A percentile compares a stretch with the other conserved stretches of the same genome.
Conservation (phyloP, 306 rosid genomes). For the Lathyrus sativus region DNA sequence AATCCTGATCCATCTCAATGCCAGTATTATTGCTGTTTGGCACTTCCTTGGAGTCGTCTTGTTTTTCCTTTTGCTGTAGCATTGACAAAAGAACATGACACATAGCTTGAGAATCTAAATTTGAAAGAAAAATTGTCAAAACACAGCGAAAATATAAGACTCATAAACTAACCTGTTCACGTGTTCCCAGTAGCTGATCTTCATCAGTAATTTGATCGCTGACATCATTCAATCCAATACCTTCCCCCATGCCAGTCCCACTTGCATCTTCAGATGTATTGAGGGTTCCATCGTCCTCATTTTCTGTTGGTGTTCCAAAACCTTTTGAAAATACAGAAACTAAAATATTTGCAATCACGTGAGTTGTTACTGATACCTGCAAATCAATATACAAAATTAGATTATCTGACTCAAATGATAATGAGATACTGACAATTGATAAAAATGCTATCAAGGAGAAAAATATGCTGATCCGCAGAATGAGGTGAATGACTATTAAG, state of each 20-base stretch:
- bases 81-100: constrained; percentile 22
- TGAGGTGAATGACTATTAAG: constrained; percentile 15
- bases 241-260: constrained; percentile 26
- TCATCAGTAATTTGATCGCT: constrained; percentile 74
- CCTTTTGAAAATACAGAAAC: constrained; percentile 69
- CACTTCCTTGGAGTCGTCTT: constrained; percentile 56
- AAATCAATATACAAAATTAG: constrained; percentile 27
- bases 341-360: constrained; percentile 64
- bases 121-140: not conserved
- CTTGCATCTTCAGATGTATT: constrained; percentile 49
- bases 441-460: not conserved
- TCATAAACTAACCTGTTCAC: constrained; percentile 59
- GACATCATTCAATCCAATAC: constrained; percentile 13
- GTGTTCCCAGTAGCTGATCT: constrained; percentile 81
- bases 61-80: constrained; percentile 57
- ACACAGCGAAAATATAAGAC: constrained; percentile 13
- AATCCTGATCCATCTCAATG: constrained; percentile 87
- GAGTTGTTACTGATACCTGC: constrained; percentile 76
- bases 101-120: constrained; percentile 17
- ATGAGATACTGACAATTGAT: not conserved
- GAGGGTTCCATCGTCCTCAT: constrained; percentile 51
- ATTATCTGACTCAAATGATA: constrained; percentile 11
- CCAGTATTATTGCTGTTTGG: constrained; percentile 70
- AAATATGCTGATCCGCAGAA: not conserved
- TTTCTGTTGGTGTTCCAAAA: constrained; percentile 63